Evolutionary conservation across 208 protist genomes (phyloP).

Genomic region (Trypanosoma boissoni): DNA sequence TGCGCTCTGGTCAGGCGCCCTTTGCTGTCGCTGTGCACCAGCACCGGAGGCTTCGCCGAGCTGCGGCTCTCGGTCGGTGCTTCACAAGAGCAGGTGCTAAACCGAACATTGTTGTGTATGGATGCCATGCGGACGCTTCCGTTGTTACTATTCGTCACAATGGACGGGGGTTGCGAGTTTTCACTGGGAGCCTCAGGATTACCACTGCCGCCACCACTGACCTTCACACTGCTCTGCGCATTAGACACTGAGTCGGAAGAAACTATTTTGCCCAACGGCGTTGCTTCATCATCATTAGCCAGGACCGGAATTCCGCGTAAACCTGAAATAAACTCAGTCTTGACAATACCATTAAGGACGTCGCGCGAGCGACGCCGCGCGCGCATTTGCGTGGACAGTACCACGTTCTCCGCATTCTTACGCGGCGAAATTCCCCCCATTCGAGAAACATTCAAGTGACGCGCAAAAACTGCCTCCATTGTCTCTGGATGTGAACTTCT

Average conservation of each 20-base stretch:
- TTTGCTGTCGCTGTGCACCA: too few species aligned
- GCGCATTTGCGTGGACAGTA: constrained; percentile 18
- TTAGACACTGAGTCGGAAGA: neutral
- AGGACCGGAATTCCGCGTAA: constrained; percentile 12
- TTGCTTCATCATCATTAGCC: constrained; percentile 7
- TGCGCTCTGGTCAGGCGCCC: too few species aligned
- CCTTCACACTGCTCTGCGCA: neutral
- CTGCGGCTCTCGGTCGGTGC: too few species aligned
- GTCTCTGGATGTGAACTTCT: too few species aligned
- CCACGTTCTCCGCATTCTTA: neutral
- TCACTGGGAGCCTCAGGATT: too few species aligned
- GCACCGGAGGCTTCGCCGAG: too few species aligned
- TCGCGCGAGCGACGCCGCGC: constrained; percentile 8
- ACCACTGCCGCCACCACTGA: neutral
- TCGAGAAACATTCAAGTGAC: neutral
- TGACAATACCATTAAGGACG: constrained; percentile 13
- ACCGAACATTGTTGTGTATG: too few species aligned
- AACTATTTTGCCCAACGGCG: neutral
- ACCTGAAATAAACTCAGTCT: constrained; percentile 25
- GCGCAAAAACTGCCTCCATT: neutral
- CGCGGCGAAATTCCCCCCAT: neutral
- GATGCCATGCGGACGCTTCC: too few species aligned
- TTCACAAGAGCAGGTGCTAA: too few species aligned
- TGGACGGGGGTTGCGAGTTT: too few species aligned
- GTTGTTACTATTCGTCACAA: too few species aligned